Evolutionary conservation across 805 yeast genomes (phyloP).

Genomic region (Trichomonascus vanleenenianus): DNA sequence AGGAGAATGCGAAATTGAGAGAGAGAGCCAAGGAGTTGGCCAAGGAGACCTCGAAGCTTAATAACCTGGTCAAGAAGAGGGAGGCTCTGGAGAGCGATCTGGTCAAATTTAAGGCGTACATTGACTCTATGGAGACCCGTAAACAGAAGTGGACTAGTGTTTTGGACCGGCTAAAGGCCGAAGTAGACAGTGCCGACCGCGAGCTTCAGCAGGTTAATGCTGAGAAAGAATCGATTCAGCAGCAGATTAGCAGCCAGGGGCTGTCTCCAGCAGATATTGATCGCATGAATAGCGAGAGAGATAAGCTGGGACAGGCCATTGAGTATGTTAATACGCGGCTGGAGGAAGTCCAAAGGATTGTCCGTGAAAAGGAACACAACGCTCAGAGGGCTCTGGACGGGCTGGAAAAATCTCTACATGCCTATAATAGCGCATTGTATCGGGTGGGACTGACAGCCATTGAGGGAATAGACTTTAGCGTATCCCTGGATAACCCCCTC

Average conservation of each 20-base stretch:
- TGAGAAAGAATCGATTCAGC: constrained; percentile 34
- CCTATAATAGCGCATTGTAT: constrained; percentile 49
- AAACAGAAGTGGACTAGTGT: constrained; percentile 57
- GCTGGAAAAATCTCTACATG: constrained; percentile 44
- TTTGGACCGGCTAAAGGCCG: constrained; percentile 48
- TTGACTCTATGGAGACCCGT: constrained; percentile 56
- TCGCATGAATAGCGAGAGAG: constrained; percentile 52
- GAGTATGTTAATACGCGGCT: constrained; percentile 39
- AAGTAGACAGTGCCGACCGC: constrained; percentile 38
- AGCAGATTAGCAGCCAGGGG: constrained; percentile 46
- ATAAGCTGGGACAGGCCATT: constrained; percentile 45
- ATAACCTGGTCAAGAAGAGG: constrained; percentile 47
- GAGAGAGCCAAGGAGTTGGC: constrained; percentile 35
- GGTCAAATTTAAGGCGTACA: constrained; percentile 61
- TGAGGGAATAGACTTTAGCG: constrained; percentile 29
- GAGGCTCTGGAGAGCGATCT: constrained; percentile 65
- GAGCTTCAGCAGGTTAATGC: constrained; percentile 36
- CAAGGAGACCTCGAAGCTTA: constrained; percentile 40
- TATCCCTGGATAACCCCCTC: constrained; percentile 34
- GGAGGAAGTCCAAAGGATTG: constrained; percentile 39
- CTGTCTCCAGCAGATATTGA: constrained; percentile 58
- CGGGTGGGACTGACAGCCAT: constrained; percentile 33
- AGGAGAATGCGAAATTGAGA: constrained; percentile 35
- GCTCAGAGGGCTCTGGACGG: constrained; percentile 43
- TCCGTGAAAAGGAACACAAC: constrained; percentile 43